Percentiles rank a stretch among this genome's conserved stretches.
Evolutionary conservation across 1,284 basidiomycete species (phyloP).

Genomic region (Exobasidium rhododendri): DNA sequence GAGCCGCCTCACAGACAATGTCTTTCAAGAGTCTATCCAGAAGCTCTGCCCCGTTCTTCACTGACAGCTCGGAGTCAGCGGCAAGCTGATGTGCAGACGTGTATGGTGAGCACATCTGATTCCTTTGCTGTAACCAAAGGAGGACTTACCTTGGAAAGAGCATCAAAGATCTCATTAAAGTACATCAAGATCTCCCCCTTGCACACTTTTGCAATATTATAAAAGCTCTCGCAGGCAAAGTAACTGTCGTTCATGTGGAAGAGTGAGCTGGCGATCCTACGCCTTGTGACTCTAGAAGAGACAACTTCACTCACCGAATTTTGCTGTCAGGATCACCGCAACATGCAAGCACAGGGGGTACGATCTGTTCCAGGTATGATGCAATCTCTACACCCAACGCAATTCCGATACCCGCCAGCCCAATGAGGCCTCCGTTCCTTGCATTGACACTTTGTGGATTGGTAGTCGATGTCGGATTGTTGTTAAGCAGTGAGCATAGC

Average conservation of each 20-base stretch:
- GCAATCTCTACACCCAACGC: constrained; percentile 89
- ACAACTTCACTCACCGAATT: constrained; percentile 65
- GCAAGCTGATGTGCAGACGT: constrained; percentile 72
- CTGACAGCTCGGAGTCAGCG: constrained; percentile 90
- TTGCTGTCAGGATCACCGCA: constrained; percentile 92
- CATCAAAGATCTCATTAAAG: constrained; percentile 98
- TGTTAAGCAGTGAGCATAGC: constrained; percentile 66
- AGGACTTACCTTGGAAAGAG: constrained; percentile 78
- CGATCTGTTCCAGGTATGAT: constrained; percentile 88
- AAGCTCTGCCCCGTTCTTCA: constrained; percentile 98
- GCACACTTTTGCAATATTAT: constrained; percentile 94
- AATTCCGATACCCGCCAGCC: constrained; percentile 91
- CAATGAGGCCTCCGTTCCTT: constrained; percentile 92
- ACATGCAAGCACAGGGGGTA: constrained; percentile 84
- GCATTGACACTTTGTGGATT: constrained; percentile 62
- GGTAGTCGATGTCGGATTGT: constrained; percentile 3
- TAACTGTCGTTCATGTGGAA: constrained; percentile 58
- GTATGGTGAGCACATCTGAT: constrained; percentile 5
- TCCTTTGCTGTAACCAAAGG: not conserved
- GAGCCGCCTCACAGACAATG: constrained; percentile 93
- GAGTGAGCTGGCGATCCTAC: not conserved
- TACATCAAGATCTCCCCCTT: constrained; percentile 95
- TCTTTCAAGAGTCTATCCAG: constrained; percentile 95
- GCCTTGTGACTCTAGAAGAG: not conserved
- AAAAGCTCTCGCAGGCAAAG: constrained; percentile 94